These are phyloP conservation scores for Craterostigma plantagineum DNA, from an alignment of 257 asterid species.

Conservation along the genomic window DNA sequence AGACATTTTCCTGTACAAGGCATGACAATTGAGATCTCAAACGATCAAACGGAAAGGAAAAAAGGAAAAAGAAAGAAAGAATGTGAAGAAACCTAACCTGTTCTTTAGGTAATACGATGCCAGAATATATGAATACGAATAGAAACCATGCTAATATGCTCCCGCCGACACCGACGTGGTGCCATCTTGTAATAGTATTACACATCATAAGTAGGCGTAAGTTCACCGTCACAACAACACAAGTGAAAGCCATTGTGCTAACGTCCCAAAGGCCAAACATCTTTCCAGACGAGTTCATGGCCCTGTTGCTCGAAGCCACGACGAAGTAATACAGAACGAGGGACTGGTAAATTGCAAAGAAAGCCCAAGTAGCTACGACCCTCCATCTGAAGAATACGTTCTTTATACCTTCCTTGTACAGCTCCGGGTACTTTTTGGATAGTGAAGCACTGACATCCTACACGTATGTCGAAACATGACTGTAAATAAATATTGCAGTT, in stretches of 20 bases:
- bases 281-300: slow-evolving; percentile 77
- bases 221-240: slow-evolving; percentile 87
- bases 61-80: too few relatives aligned
- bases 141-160: slow-evolving; percentile 77
- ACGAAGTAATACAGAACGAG: slow-evolving; percentile 55
- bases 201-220: slow-evolving; percentile 96
- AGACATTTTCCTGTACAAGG: slow-evolving; percentile 58
- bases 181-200: slow-evolving; percentile 93
- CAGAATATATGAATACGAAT: slow-evolving; percentile 79
- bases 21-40: too few relatives aligned
- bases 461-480: slow-evolving; percentile 4
- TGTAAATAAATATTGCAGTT: not conserved
- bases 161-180: slow-evolving; percentile 88
- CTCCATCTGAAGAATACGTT: slow-evolving; percentile 84
- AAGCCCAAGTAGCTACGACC: slow-evolving; percentile 91
- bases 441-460: slow-evolving; percentile 90
- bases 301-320: slow-evolving; percentile 42
- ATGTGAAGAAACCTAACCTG: slow-evolving; percentile 28
- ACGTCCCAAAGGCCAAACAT: slow-evolving; percentile 95
- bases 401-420: slow-evolving; percentile 92
- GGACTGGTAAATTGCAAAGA: slow-evolving; percentile 79
- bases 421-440: slow-evolving; percentile 89
- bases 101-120: slow-evolving; percentile 50
- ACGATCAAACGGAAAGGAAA: too few relatives aligned
- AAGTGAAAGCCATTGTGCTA: slow-evolving; percentile 92